Conservation (phyloP, 345 rosid genomes). For the Citrus trifoliata region DNA sequence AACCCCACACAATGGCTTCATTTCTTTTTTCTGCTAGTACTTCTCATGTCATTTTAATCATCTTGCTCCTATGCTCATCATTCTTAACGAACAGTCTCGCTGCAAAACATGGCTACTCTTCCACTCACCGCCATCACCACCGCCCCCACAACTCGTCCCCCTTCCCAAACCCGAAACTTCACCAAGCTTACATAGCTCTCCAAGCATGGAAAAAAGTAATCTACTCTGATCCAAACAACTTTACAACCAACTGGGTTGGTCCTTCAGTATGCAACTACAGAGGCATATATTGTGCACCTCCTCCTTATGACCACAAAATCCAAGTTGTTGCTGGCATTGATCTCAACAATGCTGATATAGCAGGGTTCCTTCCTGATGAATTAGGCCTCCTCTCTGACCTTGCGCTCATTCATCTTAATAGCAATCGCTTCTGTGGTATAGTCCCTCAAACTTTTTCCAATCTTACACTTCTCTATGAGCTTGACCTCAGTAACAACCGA, state of each 20-base stretch:
- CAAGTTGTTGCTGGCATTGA: slow-evolving; percentile 74
- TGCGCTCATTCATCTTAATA: slow-evolving; percentile 72
- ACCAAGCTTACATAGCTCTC: slow-evolving; percentile 64
- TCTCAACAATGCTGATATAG: slow-evolving; percentile 66
- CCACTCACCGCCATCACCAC: slow-evolving; percentile 27
- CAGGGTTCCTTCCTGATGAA: slow-evolving; percentile 77
- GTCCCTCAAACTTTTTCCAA: slow-evolving; percentile 59
- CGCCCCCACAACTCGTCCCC: slow-evolving; percentile 30
- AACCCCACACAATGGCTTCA: slow-evolving; percentile 41
- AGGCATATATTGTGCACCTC: slow-evolving; percentile 59
- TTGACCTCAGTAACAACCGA: slow-evolving; percentile 85
- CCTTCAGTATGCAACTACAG: slow-evolving; percentile 64
- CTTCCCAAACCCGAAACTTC: slow-evolving; percentile 46
- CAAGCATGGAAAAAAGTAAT: slow-evolving; percentile 77
- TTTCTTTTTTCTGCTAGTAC: slow-evolving; percentile 15
- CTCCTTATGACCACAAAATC: slow-evolving; percentile 42
- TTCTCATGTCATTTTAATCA: slow-evolving; percentile 19
- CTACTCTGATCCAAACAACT: slow-evolving; percentile 79
- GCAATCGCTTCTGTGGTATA: slow-evolving; percentile 87
- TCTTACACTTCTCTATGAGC: slow-evolving; percentile 69
- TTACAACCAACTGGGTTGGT: slow-evolving; percentile 76
- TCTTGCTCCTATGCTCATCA: slow-evolving; percentile 28
- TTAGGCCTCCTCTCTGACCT: slow-evolving; percentile 74
- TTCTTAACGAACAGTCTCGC: slow-evolving; percentile 24
- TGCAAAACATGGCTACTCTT: slow-evolving; percentile 41